Percentiles rank a stretch among this genome's conserved stretches.
Conservation (phyloP, 441 rosid genomes). For the Biscutella laevigata region DNA sequence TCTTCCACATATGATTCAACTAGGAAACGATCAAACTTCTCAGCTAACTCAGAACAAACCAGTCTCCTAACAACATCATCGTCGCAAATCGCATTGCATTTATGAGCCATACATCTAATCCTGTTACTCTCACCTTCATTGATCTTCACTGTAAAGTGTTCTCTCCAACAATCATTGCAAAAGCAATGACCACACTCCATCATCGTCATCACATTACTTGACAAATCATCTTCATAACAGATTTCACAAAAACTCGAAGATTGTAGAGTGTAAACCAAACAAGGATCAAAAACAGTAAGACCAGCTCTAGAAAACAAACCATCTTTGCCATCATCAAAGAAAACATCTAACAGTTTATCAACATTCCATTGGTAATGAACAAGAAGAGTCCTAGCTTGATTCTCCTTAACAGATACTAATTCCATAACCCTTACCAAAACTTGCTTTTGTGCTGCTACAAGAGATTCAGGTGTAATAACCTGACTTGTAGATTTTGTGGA, state of each 20-base stretch:
- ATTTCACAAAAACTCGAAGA: no score
- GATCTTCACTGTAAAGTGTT: constrained; percentile 59
- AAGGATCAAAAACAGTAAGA: constrained; percentile 41
- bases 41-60: constrained; percentile 43
- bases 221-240: constrained; percentile 64
- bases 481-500: constrained; percentile 46
- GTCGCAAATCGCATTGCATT: constrained; percentile 56
- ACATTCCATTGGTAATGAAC: constrained; percentile 78
- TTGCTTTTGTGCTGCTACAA: constrained; percentile 72
- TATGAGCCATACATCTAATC: constrained; percentile 60
- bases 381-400: constrained; percentile 73
- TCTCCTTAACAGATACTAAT: constrained; percentile 62
- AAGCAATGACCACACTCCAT: constrained; percentile 84
- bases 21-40: constrained; percentile 64
- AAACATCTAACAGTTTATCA: constrained; percentile 52
- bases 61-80: constrained; percentile 44
- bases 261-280: no score
- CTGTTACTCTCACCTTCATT: constrained; percentile 64
- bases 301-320: constrained; percentile 58
- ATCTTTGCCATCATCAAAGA: constrained; percentile 51
- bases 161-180: constrained; percentile 80
- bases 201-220: constrained; percentile 39
- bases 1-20: constrained; percentile 76
- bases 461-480: constrained; percentile 66
- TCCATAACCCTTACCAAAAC: constrained; percentile 74